Conservation (phyloP, 106 monocot genomes). For the Dactylorhiza incarnata region DNA sequence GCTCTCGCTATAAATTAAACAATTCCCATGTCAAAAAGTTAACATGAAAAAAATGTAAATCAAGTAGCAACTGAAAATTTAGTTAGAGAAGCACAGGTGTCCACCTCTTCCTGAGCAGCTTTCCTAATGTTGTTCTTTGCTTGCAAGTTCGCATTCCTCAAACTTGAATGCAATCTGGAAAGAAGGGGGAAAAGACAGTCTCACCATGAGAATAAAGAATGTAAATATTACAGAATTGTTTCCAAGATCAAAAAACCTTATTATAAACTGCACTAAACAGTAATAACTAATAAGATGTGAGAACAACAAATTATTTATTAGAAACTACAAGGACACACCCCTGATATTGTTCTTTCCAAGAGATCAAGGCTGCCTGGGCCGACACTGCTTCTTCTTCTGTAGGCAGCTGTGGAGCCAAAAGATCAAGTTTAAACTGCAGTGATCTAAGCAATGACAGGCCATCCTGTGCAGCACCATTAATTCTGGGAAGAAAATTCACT, state of each 20-base stretch:
- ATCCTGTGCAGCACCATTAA: slow-evolving; percentile 74
- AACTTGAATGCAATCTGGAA: slow-evolving; percentile 36
- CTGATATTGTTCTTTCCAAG: slow-evolving; percentile 76
- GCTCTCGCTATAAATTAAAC: slow-evolving; percentile 57
- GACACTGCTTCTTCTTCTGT: slow-evolving; percentile 48
- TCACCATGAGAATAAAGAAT: not conserved
- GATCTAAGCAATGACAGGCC: slow-evolving; percentile 58
- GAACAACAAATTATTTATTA: not conserved
- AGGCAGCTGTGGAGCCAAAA: slow-evolving; percentile 67
- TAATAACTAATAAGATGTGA: not conserved
- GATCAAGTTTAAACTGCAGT: slow-evolving; percentile 66
- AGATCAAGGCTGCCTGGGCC: slow-evolving; percentile 22
- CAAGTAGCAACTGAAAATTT: not conserved
- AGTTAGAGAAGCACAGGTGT: not conserved
- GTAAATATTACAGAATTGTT: not conserved
- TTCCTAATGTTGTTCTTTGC: slow-evolving; percentile 73
- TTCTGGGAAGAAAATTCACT: slow-evolving; percentile 58
- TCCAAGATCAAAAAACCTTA: not conserved
- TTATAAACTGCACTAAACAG: not conserved
- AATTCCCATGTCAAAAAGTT: not conserved
- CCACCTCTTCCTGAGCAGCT: slow-evolving; percentile 84
- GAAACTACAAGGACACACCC: slow-evolving; percentile 24
- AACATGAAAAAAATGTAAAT: not conserved
- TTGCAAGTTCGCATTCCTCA: slow-evolving; percentile 89
- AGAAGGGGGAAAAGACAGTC: not conserved